Base-by-base conservation (phyloP, 306 rosid species). In the Lathyrus oleraceus region DNA sequence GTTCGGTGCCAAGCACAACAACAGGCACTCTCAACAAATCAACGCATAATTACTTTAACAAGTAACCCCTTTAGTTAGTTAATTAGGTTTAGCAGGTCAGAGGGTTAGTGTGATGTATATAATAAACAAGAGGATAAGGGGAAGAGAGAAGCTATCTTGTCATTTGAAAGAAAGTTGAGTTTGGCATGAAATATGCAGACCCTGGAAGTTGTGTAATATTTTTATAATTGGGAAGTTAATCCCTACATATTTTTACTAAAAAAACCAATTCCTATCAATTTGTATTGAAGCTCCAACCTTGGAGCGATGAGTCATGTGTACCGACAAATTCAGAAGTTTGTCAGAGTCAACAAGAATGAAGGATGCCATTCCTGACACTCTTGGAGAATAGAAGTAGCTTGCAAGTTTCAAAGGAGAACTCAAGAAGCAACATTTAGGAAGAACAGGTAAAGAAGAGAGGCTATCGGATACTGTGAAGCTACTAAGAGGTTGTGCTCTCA, bases 1-100 rank as follows among this genome's bases (percentile, higher is more conserved):
- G 53, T 45, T 35, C 45, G 27, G 62, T 25, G 39, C 27, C 63
- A 65, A 56, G 20, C 17, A 42, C 10, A 32, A 60, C 21, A 67
- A 75, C 40, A 51, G 17, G 53, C 40, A 62, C 42, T 42, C 54
- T 71, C 68, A 30, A 10, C 25, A 70, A 56, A 65, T 49, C 36
- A 69, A 8, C 13, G 15, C 21, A 69, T 53, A 47, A 62, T 7
- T 44, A 52, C 20, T 44, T 16, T 59, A 30, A 59, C 12, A 28
- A 40, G 14, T 60, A 60, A 60, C n/a, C 45, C 45, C 35, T 60
- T 60, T 60, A 60, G 65, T 35, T 60, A 10, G 65, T 60, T 32
- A 32, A 15, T 35, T 60, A 16, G n/a, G 15, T 15, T 60, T 35
- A 16, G 27, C 23, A 32, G 10, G 43, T 2, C 35, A 35, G 23